phyloP scores from a whole-genome alignment of 2,329 filamentous ascomycete species.

The Neofusicoccum sp. region DNA sequence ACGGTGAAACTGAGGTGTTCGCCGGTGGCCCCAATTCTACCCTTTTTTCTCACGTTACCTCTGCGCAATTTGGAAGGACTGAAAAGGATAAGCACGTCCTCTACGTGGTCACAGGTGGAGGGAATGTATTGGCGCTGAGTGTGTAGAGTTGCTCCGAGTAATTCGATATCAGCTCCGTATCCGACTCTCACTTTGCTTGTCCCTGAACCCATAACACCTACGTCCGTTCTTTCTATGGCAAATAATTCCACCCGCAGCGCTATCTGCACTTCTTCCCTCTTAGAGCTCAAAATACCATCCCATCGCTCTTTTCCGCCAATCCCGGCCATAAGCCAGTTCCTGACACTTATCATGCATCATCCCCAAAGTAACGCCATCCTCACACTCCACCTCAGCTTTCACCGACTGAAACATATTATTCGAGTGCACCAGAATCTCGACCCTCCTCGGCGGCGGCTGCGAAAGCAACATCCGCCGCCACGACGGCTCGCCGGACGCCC shows the following conservation, averaged over 20 bases:
- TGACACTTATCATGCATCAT: slow-evolving; percentile 1
- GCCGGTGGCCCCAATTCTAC: slow-evolving; percentile 17
- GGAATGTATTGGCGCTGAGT: slow-evolving; percentile 27
- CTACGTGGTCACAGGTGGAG: slow-evolving; percentile 33
- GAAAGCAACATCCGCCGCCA: slow-evolving; percentile 14
- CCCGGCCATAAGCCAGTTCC: neutral
- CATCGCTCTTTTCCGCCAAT: slow-evolving; percentile 10
- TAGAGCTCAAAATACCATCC: slow-evolving; percentile 21
- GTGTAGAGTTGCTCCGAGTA: slow-evolving; percentile 35
- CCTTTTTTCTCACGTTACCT: slow-evolving; percentile 25
- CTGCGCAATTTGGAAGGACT: slow-evolving; percentile 26
- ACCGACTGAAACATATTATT: neutral
- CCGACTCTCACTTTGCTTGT: neutral
- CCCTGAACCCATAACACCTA: neutral
- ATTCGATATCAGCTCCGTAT: slow-evolving; percentile 35
- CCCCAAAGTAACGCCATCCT: slow-evolving; percentile 18
- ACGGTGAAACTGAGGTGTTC: slow-evolving; percentile 23
- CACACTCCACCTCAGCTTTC: slow-evolving; percentile 8
- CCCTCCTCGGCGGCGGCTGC: slow-evolving; percentile 18
- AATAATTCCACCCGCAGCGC: slow-evolving; percentile 32
- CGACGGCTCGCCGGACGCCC: slow-evolving; percentile 1
- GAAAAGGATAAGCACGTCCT: slow-evolving; percentile 24
- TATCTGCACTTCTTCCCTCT: slow-evolving; percentile 36
- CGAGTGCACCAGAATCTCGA: slow-evolving; percentile 6
- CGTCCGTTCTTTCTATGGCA: neutral